Conservation (phyloP, 2,329 filamentous ascomycete genomes). For the Fusarium decemcellulare region DNA sequence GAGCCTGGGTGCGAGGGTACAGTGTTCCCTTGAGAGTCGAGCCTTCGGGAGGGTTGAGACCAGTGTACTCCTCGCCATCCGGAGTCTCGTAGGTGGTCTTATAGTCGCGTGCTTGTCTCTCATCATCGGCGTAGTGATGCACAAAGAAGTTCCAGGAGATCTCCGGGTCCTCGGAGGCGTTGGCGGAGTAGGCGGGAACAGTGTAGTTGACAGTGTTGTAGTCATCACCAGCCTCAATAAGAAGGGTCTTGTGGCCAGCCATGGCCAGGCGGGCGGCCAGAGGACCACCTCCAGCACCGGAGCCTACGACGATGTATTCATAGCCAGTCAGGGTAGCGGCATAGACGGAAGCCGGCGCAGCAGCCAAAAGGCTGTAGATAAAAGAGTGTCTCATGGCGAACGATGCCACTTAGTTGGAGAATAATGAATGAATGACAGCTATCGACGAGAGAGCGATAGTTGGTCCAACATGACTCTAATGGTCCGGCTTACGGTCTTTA, state of each 20-base stretch:
- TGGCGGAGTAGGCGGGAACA: slow-evolving; percentile 67
- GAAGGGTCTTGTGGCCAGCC: slow-evolving; percentile 70
- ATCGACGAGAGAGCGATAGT: neutral
- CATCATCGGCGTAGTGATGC: slow-evolving; percentile 70
- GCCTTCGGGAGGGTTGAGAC: slow-evolving; percentile 55
- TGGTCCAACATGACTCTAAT: neutral
- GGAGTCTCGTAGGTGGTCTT: slow-evolving; percentile 71
- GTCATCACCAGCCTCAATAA: slow-evolving; percentile 75
- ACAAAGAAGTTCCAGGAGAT: slow-evolving; percentile 76
- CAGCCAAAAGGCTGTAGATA: slow-evolving; percentile 30
- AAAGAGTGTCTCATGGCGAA: slow-evolving; percentile 33
- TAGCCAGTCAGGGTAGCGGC: slow-evolving; percentile 44
- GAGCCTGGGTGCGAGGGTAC: slow-evolving; percentile 62
- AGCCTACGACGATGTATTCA: slow-evolving; percentile 75
- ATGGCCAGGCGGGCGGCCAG: slow-evolving; percentile 71
- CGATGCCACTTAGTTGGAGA: neutral
- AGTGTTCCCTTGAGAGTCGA: slow-evolving; percentile 59
- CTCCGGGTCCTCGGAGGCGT: slow-evolving; percentile 68
- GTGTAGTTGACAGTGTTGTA: slow-evolving; percentile 65
- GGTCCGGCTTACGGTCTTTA: slow-evolving; percentile 3
- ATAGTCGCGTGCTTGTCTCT: slow-evolving; percentile 66
- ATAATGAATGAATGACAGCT: slow-evolving; percentile 2
- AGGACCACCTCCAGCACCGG: slow-evolving; percentile 72
- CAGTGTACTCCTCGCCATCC: slow-evolving; percentile 65
- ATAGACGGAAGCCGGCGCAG: slow-evolving; percentile 26